Evolutionary conservation across 257 asterid genomes (phyloP).

Genomic region (Solanum tarijense): DNA sequence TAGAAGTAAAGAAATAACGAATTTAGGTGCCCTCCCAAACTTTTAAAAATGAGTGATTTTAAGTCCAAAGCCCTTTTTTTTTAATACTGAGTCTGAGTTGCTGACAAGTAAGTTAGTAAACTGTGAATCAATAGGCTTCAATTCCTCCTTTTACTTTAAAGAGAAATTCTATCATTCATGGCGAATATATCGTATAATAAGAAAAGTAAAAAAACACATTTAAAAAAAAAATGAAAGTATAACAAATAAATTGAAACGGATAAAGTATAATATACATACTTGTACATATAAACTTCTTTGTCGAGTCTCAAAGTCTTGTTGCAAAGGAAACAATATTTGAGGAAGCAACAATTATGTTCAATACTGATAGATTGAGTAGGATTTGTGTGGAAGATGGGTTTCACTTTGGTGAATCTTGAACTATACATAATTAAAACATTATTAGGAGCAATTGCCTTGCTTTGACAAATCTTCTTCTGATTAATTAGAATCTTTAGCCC

Average conservation of each 20-base stretch:
- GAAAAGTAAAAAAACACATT: too few relatives aligned
- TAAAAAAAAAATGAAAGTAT: not conserved
- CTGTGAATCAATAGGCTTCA: not conserved
- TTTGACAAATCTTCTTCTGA: not conserved
- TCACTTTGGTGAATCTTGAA: not conserved
- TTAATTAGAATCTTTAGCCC: not conserved
- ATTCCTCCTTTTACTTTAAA: not conserved
- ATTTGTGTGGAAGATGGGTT: not conserved
- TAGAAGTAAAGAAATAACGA: not conserved
- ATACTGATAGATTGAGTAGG: not conserved
- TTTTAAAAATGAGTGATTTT: not conserved
- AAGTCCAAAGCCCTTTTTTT: too few relatives aligned
- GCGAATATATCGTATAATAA: not conserved
- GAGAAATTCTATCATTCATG: not conserved
- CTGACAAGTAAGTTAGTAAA: too few relatives aligned
- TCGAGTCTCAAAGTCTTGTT: slow-evolving; percentile 13
- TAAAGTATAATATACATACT: not conserved
- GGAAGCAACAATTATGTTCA: slow-evolving; percentile 7
- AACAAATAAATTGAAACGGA: too few relatives aligned
- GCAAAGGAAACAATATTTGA: slow-evolving; percentile 21
- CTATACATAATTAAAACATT: not conserved
- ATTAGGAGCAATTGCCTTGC: not conserved
- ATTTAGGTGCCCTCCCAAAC: too few relatives aligned
- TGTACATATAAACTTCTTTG: slow-evolving; percentile 29
- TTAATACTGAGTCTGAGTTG: too few relatives aligned